Conservation (phyloP, 2,329 filamentous ascomycete genomes). For the Teratosphaeria gauchensis region DNA sequence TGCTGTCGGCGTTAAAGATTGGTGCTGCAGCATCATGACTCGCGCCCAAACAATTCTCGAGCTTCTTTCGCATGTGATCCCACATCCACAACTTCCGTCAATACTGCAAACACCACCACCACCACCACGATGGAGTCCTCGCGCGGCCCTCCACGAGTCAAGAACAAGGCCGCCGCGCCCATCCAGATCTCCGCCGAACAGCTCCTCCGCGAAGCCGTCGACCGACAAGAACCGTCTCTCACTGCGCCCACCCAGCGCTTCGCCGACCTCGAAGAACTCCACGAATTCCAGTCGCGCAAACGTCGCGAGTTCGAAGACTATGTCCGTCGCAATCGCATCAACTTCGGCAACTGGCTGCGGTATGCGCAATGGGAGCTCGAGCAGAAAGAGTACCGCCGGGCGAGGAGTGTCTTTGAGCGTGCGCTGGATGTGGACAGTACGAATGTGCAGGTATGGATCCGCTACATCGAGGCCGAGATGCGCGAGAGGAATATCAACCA, state of each 20-base stretch:
- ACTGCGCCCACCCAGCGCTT: slow-evolving; percentile 92
- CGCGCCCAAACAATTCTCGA: neutral
- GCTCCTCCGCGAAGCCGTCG: slow-evolving; percentile 91
- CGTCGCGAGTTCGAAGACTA: slow-evolving; percentile 97
- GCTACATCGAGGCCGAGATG: slow-evolving; percentile 95
- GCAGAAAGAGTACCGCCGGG: slow-evolving; percentile 91
- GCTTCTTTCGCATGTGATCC: neutral
- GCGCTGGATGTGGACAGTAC: slow-evolving; percentile 87
- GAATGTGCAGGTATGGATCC: slow-evolving; percentile 76
- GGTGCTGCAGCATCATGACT: neutral
- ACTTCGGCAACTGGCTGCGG: slow-evolving; percentile 98
- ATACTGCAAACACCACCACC: too few species aligned
- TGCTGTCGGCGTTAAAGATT: neutral
- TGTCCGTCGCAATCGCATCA: slow-evolving; percentile 85
- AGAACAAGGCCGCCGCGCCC: slow-evolving; percentile 91
- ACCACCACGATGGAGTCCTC: slow-evolving; percentile 66
- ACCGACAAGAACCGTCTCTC: slow-evolving; percentile 80
- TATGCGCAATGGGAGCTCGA: slow-evolving; percentile 97
- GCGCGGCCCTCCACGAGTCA: slow-evolving; percentile 88
- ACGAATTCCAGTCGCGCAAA: slow-evolving; percentile 94
- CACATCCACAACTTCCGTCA: too few species aligned
- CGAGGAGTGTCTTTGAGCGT: slow-evolving; percentile 86
- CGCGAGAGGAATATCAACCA: slow-evolving; percentile 93
- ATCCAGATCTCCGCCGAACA: slow-evolving; percentile 88
- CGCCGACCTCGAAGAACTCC: slow-evolving; percentile 90